phyloP scores from a whole-genome alignment of 371 early-diverging fungal species.

The Syncephalastrum contaminatum region DNA sequence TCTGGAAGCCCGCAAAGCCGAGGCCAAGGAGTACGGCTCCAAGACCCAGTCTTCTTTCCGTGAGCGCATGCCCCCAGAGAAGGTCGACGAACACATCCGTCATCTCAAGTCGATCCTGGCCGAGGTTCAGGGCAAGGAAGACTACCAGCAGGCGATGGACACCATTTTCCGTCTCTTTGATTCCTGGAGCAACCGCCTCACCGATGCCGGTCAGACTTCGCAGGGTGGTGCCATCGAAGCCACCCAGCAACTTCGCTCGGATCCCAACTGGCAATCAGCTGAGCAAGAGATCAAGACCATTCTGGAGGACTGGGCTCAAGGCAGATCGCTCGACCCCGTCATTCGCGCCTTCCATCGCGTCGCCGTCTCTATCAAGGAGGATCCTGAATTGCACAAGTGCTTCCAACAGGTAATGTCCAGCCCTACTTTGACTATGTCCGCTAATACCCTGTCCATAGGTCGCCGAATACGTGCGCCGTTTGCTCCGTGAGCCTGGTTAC shows the following conservation, averaged over 20 bases:
- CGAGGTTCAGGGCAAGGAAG: conserved; percentile 49
- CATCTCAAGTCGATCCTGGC: conserved; percentile 44
- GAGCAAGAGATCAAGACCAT: conserved; percentile 47
- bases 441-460: conserved; percentile 4
- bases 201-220: conserved; percentile 3
- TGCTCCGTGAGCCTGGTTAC: conserved; percentile 32
- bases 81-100: conserved; percentile 36
- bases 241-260: conserved; percentile 15
- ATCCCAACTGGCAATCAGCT: conserved; percentile 32
- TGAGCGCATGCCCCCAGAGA: conserved; percentile 42
- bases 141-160: conserved; percentile 52
- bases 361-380: conserved; percentile 24
- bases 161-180: conserved; percentile 37
- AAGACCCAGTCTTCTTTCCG: conserved; percentile 7
- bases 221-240: conserved; percentile 3
- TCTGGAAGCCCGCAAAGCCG: neutral
- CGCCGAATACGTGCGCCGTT: conserved; percentile 18
- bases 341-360: conserved; percentile 33
- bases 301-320: conserved; percentile 60
- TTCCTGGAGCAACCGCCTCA: conserved; percentile 38
- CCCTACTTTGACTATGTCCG: neutral
- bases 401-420: conserved; percentile 19
- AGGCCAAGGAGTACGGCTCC: conserved; percentile 10
- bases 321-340: conserved; percentile 41
- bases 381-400: conserved; percentile 36